Conservation (phyloP, 306 rosid genomes). For the Malus fusca region DNA sequence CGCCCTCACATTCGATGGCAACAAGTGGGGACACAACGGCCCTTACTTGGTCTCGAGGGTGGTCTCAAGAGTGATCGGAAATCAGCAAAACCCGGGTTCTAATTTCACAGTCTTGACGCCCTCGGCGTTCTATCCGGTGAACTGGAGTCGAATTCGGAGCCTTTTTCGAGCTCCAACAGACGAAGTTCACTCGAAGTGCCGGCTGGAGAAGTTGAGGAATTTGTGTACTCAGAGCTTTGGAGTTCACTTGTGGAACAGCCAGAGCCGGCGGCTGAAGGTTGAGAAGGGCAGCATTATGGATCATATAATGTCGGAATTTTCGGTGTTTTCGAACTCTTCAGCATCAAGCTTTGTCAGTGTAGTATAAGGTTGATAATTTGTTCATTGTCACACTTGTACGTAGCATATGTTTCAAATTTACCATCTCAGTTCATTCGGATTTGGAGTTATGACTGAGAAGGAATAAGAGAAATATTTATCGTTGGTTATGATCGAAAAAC, state of each 20-base stretch:
- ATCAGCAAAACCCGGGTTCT: conserved; percentile 21
- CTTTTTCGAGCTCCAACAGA: conserved; percentile 53
- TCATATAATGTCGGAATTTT: conserved; percentile 34
- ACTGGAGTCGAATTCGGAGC: conserved; percentile 56
- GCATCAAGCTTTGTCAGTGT: conserved; percentile 24
- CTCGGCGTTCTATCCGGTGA: conserved; percentile 73
- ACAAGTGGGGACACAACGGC: conserved; percentile 97
- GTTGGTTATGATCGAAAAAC: neutral
- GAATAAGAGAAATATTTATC: neutral
- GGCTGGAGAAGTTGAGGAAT: conserved; percentile 39
- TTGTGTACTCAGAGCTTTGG: conserved; percentile 50
- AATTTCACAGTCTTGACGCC: conserved; percentile 61
- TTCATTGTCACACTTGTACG: conserved; percentile 7
- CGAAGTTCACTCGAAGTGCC: conserved; percentile 48
- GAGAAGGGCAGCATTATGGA: conserved; percentile 72
- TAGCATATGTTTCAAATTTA: neutral
- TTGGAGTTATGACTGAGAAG: neutral
- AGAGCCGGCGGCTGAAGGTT: conserved; percentile 46
- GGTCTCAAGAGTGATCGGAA: conserved; percentile 50
- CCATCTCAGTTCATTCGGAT: conserved; percentile 11
- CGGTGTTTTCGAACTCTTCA: conserved; percentile 50
- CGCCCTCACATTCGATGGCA: conserved; percentile 77
- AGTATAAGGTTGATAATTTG: neutral
- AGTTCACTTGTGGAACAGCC: conserved; percentile 80
- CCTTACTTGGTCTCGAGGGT: conserved; percentile 92